Evolutionary conservation across 495 filamentous ascomycete genomes (phyloP).

Genomic region (Apodospora peruviana): DNA sequence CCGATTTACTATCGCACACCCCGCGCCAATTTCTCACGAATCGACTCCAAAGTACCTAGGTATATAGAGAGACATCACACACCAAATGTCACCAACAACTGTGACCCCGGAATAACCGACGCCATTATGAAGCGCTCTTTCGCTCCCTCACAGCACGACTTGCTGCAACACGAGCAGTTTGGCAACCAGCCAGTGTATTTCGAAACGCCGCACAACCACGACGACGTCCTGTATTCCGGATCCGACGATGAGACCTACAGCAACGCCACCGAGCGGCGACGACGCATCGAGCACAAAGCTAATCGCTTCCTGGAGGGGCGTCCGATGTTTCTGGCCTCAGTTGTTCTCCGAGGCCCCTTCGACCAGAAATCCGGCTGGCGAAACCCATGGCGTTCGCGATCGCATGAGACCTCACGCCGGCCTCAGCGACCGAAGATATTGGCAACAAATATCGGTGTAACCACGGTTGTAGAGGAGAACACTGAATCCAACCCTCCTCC

Average conservation of each 20-base stretch:
- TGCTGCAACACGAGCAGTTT: constrained; percentile 17
- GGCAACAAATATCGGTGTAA: background rate
- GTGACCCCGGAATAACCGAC: background rate
- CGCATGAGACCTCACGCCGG: constrained; percentile 6
- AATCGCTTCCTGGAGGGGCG: constrained; percentile 54
- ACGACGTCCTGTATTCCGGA: constrained; percentile 41
- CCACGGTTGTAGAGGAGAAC: constrained; percentile 1
- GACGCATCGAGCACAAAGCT: constrained; percentile 54
- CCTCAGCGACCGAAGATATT: background rate
- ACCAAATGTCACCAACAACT: too few species aligned
- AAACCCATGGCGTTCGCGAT: constrained; percentile 54
- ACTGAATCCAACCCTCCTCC: background rate
- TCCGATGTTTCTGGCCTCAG: constrained; percentile 55
- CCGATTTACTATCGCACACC: too few species aligned
- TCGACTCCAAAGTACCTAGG: too few species aligned
- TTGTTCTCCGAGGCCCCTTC: constrained; percentile 59
- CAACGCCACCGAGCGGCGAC: constrained; percentile 43
- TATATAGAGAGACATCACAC: too few species aligned
- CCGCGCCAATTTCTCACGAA: too few species aligned
- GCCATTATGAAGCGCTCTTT: constrained; percentile 4
- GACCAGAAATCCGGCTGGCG: constrained; percentile 49
- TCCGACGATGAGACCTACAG: constrained; percentile 55
- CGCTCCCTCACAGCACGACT: constrained; percentile 4
- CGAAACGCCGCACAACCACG: constrained; percentile 17
- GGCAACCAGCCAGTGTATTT: constrained; percentile 36